phyloP scores from a whole-genome alignment of 2,329 filamentous ascomycete species.

The Sphaerostilbella broomeana region DNA sequence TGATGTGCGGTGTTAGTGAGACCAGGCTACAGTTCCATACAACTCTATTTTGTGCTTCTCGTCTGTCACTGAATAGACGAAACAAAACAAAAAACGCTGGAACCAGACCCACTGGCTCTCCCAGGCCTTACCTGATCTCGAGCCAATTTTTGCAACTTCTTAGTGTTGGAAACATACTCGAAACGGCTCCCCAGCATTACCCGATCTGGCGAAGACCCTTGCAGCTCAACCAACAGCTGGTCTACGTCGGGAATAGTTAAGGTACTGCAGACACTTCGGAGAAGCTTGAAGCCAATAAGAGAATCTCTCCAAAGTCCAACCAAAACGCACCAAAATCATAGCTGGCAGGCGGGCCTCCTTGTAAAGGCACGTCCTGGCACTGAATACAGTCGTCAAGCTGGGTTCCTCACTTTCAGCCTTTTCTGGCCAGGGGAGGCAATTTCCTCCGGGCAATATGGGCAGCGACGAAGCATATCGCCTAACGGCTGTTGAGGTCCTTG shows the following conservation, averaged over 20 bases:
- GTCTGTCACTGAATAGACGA: neutral
- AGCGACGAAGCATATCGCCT: conserved; percentile 13
- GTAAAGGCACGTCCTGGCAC: conserved; percentile 2
- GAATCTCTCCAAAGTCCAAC: neutral
- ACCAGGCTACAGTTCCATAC: too few species aligned
- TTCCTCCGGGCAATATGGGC: conserved; percentile 3
- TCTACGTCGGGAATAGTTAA: conserved; percentile 2
- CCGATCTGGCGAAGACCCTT: conserved; percentile 8
- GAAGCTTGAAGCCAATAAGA: too few species aligned
- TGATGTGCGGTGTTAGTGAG: too few species aligned
- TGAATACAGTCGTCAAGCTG: conserved; percentile 3
- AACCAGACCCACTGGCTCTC: neutral
- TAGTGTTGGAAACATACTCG: too few species aligned
- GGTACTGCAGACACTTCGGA: neutral
- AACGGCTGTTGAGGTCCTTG: conserved; percentile 13
- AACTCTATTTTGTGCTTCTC: neutral
- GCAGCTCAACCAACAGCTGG: conserved; percentile 7
- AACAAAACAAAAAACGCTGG: too few species aligned
- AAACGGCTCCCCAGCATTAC: conserved; percentile 2
- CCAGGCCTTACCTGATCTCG: neutral
- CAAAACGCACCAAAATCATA: neutral
- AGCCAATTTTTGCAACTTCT: neutral
- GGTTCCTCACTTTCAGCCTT: conserved; percentile 5
- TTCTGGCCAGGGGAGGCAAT: neutral
- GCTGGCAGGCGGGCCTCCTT: neutral